Evolutionary conservation across 805 yeast genomes (phyloP), one percentile per base, ranked within the genome.

Genomic region (Yamadazyma philogaea): DNA sequence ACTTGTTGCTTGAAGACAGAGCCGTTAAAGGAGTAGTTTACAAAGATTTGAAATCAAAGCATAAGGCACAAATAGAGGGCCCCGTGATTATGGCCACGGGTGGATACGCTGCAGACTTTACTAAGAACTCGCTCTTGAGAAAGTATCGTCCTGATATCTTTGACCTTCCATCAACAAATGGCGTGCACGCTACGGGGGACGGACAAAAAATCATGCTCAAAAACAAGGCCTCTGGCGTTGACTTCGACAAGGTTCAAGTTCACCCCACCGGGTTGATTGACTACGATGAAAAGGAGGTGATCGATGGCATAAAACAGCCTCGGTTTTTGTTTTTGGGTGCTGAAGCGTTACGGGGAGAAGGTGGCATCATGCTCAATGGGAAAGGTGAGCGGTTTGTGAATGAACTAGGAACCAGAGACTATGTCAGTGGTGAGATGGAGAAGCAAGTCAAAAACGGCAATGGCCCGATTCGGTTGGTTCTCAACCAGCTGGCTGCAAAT

Each of bases 191-290:
- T 11, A 77, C 82, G 7, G 81, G 84, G 3, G 84, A 81, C 54
- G 84, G 84, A 3, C 81, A 78, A 44, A 76, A 76, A 47, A 68
- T 79, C 47, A 66, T 78, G 49, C 63, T 75, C 59, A 66, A 66
- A 36, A 64, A 74, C 42, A 70, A 77, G 6, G 85, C 81, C 8
- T 60, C 68, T 28, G 76, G 78, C n/a, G 69, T 80, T 42, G 85
- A 80, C 55, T 62, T 80, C 69, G 84, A 80, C 42, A 77, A 79
- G 53, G 79, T 81, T 34, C 86, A 81, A 56, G 82, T 81, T 18
- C 85, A 81, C 50, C 86, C 86, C 6, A 80, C 85, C 3, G 86
- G 85, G 0, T 70, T 80, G 48, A 74, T 81, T 42, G 78, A 75
- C 47, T 58, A 63, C 42, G 54, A 61, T 37, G 79, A 77, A 30